Conservation (phyloP, 1,284 basidiomycete species). For the Tilletia indica region DNA sequence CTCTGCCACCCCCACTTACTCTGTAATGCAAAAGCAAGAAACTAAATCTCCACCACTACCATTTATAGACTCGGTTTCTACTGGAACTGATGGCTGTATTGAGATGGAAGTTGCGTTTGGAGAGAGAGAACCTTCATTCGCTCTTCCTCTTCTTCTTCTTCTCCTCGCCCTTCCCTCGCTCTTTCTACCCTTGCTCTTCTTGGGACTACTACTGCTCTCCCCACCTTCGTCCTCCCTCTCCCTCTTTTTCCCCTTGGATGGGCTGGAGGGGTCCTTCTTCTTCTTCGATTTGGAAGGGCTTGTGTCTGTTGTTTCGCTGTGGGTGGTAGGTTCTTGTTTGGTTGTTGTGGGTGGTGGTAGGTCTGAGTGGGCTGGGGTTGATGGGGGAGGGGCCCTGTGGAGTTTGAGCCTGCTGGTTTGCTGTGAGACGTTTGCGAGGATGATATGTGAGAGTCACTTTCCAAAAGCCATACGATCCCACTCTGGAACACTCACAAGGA, state of each 20-base stretch:
- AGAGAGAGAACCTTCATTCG: neutral
- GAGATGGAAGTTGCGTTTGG: neutral
- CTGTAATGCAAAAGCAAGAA: neutral
- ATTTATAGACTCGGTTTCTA: neutral
- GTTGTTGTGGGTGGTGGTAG: neutral
- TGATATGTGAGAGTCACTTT: slow-evolving; percentile 20
- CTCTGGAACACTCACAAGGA: slow-evolving; percentile 27
- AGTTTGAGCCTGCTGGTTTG: slow-evolving; percentile 23
- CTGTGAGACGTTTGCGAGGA: slow-evolving; percentile 15
- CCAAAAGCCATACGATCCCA: neutral
- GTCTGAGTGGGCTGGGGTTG: neutral
- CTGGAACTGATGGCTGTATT: neutral
- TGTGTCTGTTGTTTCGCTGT: neutral
- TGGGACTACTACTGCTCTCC: slow-evolving; percentile 11
- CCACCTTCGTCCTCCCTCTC: slow-evolving; percentile 18
- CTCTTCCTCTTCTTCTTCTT: slow-evolving; percentile 22
- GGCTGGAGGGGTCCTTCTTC: neutral
- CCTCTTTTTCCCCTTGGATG: slow-evolving; percentile 11
- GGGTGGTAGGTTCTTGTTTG: neutral
- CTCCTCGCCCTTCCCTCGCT: slow-evolving; percentile 19
- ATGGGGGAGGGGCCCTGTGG: neutral
- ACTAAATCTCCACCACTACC: neutral
- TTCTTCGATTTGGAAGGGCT: neutral
- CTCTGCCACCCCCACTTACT: slow-evolving; percentile 21
- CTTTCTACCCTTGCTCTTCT: slow-evolving; percentile 27